phyloP scores from a whole-genome alignment of 1,284 basidiomycete genomes.

The Agaricales sp. region DNA sequence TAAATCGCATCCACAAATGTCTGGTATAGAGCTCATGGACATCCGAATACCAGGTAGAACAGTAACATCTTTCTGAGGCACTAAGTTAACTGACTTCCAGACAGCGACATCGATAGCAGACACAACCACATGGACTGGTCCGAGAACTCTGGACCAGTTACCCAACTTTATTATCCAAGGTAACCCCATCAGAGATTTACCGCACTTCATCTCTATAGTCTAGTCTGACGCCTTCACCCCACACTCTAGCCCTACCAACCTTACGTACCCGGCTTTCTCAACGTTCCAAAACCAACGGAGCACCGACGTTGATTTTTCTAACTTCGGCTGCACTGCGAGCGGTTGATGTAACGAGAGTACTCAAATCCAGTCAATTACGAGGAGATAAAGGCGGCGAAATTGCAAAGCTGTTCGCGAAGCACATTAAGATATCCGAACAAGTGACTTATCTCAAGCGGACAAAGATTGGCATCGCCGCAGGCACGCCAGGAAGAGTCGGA shows the following conservation, averaged over 20 bases:
- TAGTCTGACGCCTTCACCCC: not conserved
- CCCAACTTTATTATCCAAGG: conserved; percentile 65
- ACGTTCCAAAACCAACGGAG: conserved; percentile 59
- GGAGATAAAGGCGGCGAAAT: conserved; percentile 75
- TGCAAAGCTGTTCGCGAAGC: conserved; percentile 80
- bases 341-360: conserved; percentile 60
- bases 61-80: conserved; percentile 1
- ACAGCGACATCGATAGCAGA: conserved; percentile 64
- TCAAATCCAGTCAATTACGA: conserved; percentile 57
- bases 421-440: conserved; percentile 77
- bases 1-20: conserved; percentile 54
- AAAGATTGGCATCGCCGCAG: conserved; percentile 68
- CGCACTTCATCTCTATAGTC: conserved; percentile 4
- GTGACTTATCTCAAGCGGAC: conserved; percentile 65
- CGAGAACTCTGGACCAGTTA: conserved; percentile 58
- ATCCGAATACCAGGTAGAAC: conserved; percentile 58
- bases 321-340: conserved; percentile 73
- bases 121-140: conserved; percentile 59
- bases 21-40: conserved; percentile 63
- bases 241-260: conserved; percentile 47
- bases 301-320: conserved; percentile 71
- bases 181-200: conserved; percentile 23
- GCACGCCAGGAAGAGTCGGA: conserved; percentile 74
- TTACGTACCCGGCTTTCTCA: conserved; percentile 62
- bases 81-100: conserved; percentile 33